Evolutionary conservation across 2,329 filamentous ascomycete genomes (phyloP).

Genomic region (Pseudogymnoascus sp.): DNA sequence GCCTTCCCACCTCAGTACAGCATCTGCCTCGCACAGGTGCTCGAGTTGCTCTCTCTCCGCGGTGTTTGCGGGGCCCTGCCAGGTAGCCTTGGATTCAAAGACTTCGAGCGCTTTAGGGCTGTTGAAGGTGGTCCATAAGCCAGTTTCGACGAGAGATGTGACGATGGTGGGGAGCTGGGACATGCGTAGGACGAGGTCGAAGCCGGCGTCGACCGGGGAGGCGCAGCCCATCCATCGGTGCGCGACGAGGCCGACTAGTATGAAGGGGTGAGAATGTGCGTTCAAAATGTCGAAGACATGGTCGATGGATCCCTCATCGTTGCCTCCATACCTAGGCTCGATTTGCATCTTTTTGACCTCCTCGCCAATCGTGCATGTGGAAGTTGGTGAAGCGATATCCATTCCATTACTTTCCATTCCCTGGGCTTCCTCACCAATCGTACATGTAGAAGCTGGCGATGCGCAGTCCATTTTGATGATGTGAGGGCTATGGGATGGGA

Average conservation of each 20-base stretch:
- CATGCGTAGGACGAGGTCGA: not conserved
- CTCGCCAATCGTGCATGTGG: not conserved
- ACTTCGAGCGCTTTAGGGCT: not conserved
- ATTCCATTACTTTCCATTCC: not conserved
- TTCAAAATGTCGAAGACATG: not conserved
- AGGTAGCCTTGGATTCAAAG: not conserved
- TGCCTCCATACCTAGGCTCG: no score
- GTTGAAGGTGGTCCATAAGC: not conserved
- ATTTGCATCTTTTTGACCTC: not conserved
- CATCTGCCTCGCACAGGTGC: not conserved
- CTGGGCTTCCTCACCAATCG: not conserved
- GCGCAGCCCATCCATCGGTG: not conserved
- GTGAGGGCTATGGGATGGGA: not conserved
- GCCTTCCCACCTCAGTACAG: not conserved
- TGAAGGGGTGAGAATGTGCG: not conserved
- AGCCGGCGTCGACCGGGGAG: not conserved
- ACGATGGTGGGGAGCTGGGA: not conserved
- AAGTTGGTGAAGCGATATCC: not conserved
- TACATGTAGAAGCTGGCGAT: not conserved
- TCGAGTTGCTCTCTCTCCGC: no score
- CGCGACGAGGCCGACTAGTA: not conserved
- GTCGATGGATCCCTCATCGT: not conserved
- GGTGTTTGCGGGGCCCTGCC: not conserved
- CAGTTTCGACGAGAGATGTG: not conserved
- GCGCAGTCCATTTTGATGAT: not conserved